Evolutionary conservation across 2,329 filamentous ascomycete genomes (phyloP).

Genomic region (Fusarium piperis): DNA sequence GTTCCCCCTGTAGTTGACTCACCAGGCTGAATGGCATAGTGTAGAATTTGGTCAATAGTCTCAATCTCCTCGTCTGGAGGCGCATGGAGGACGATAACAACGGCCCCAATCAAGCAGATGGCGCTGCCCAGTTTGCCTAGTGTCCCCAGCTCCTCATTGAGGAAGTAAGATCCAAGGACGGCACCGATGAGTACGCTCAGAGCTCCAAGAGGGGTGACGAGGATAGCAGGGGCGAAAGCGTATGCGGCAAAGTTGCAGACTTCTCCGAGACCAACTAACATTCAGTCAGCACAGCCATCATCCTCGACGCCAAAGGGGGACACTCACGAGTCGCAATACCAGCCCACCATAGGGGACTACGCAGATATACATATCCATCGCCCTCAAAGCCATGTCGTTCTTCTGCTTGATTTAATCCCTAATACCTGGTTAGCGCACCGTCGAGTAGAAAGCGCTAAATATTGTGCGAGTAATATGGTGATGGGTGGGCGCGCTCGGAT

Average conservation of each 20-base stretch:
- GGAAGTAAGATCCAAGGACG: slow-evolving; percentile 92
- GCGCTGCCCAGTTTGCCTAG: slow-evolving; percentile 95
- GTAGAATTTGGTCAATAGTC: slow-evolving; percentile 90
- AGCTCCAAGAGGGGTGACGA: slow-evolving; percentile 94
- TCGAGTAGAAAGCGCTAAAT: neutral
- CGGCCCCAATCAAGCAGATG: slow-evolving; percentile 93
- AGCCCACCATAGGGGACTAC: slow-evolving; percentile 97
- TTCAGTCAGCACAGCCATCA: slow-evolving; percentile 29
- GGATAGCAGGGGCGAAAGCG: slow-evolving; percentile 97
- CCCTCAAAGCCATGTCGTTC: slow-evolving; percentile 95
- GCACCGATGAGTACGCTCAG: slow-evolving; percentile 95
- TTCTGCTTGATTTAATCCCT: slow-evolving; percentile 91
- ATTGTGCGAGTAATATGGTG: neutral
- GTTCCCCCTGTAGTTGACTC: slow-evolving; percentile 34
- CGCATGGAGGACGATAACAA: slow-evolving; percentile 97
- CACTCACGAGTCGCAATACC: slow-evolving; percentile 86
- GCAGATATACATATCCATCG: slow-evolving; percentile 93
- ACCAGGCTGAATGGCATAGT: slow-evolving; percentile 93
- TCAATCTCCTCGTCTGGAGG: slow-evolving; percentile 92
- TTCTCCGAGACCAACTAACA: slow-evolving; percentile 87
- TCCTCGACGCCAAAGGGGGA: neutral
- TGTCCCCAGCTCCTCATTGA: slow-evolving; percentile 88
- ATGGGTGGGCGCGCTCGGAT: neutral
- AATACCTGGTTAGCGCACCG: slow-evolving; percentile 16
- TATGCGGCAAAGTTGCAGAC: slow-evolving; percentile 98